Evolutionary conservation across 208 protist genomes (phyloP).

Genomic region (Trichomonas vaginalis): DNA sequence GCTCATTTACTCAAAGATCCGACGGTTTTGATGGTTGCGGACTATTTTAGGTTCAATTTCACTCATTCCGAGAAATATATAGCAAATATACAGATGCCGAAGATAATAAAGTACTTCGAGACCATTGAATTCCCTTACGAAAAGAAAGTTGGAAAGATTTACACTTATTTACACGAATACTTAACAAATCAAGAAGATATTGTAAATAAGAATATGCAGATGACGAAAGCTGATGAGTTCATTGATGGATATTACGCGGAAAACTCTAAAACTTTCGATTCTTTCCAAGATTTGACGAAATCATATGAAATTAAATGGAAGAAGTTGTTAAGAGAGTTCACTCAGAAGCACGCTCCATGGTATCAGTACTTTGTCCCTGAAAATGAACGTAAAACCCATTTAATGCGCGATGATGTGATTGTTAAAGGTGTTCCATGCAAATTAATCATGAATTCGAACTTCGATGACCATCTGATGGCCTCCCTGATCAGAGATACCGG

Average conservation of each 20-base stretch:
- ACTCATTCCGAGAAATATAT: background rate
- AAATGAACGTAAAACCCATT: background rate
- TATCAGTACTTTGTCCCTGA: background rate
- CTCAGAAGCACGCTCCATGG: background rate
- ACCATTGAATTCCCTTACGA: background rate
- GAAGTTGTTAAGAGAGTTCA: background rate
- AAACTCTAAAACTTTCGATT: background rate
- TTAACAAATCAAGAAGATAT: background rate
- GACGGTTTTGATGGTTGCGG: background rate
- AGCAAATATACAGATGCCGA: background rate
- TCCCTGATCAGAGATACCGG: background rate
- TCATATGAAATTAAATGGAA: background rate
- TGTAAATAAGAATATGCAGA: background rate
- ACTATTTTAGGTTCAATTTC: background rate
- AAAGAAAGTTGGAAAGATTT: background rate
- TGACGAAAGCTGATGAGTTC: background rate
- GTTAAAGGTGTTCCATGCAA: background rate
- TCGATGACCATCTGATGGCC: background rate
- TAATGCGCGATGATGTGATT: background rate
- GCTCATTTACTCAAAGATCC: background rate
- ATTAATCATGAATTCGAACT: background rate
- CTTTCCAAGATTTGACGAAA: background rate
- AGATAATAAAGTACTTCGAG: background rate
- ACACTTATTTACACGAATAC: background rate
- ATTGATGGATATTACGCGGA: background rate